Evolutionary conservation across 1,284 basidiomycete species (phyloP).

Genomic region (Flammula alnicola): DNA sequence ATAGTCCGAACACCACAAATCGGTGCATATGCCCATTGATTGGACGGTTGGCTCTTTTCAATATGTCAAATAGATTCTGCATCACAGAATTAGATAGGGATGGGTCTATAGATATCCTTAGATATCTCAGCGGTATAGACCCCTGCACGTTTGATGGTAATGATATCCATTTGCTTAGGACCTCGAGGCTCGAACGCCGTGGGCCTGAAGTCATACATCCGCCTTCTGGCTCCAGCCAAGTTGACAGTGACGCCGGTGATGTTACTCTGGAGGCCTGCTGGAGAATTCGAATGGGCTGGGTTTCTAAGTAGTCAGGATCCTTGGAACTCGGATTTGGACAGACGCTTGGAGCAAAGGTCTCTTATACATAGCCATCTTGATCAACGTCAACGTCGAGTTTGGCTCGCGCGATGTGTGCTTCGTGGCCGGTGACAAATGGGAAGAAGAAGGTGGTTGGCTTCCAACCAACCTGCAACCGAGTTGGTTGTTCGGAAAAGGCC

Average conservation of each 20-base stretch:
- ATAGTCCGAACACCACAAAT: conserved; percentile 25
- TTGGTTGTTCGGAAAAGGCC: neutral
- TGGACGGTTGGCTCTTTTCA: conserved; percentile 17
- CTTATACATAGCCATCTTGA: conserved; percentile 10
- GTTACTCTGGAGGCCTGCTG: conserved; percentile 7
- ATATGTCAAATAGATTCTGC: conserved; percentile 22
- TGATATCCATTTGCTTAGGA: conserved; percentile 18
- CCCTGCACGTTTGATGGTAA: conserved; percentile 23
- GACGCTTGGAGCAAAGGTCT: conserved; percentile 20
- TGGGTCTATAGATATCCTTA: conserved; percentile 23
- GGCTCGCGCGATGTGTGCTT: conserved; percentile 3
- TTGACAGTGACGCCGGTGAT: conserved; percentile 9
- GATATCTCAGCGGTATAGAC: conserved; percentile 20
- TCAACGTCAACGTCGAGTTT: conserved; percentile 13
- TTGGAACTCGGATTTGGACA: conserved; percentile 21
- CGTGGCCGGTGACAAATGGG: conserved; percentile 5
- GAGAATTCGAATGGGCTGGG: conserved; percentile 2
- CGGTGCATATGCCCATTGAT: conserved; percentile 27
- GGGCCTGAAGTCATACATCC: conserved; percentile 8
- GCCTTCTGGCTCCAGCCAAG: conserved; percentile 6
- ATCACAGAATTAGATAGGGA: conserved; percentile 22
- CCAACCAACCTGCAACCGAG: neutral
- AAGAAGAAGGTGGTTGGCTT: neutral
- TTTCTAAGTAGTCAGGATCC: conserved; percentile 23
- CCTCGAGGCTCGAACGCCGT: conserved; percentile 13